Base-by-base conservation (phyloP, 2,329 filamentous ascomycete genomes). In the Venturiaceae sp. region DNA sequence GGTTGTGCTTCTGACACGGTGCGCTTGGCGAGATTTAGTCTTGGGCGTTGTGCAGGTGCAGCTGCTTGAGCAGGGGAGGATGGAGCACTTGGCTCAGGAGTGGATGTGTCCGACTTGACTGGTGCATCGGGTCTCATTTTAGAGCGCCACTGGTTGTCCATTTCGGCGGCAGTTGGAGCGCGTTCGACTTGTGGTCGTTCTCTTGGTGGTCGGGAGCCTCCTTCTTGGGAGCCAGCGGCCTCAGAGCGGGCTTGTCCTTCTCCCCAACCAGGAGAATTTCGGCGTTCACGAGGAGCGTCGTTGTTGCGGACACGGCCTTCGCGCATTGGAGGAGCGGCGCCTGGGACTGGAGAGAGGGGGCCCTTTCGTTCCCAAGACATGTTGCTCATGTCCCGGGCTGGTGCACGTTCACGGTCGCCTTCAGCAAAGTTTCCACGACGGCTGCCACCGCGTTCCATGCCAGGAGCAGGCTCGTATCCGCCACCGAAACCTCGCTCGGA, bases 71-170 rank as follows among this genome's bases (percentile, higher is more conserved):
- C 84, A 53, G 91, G 90, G 26, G 89, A 85, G 5, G 90, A 84
- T 9, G 89, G 88, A 64, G 86, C 84, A 69, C 86, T 91, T 60
- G 83, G 82, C 61, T 94, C 88, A 57, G 86, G 87, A 37, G 85
- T 86, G 60, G 83, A 79, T 39, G 80, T 81, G 23, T 85, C 81
- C 13, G 86, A 84, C 71, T 83, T 83, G 53, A 74, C 75, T 5
- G 80, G 71, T 36, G 80, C 74, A 66, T 95, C 92, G n/a, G 92
- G 90, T 64, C 85, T 87, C 92, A 97, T 97, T 73, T 83, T 88
- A 64, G 82, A 80, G 66, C 94, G 87, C 94, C 94, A 99, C 74
- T 95, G 86, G 75, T 85, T 95, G 71, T 97, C 94, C 68, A 89
- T 83, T 61, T 99, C 94, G 54, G 94, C 88, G 41, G 94, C 94